Conservation (phyloP, 169 alveolate species). For the Cryptosporidium tyzzeri region DNA sequence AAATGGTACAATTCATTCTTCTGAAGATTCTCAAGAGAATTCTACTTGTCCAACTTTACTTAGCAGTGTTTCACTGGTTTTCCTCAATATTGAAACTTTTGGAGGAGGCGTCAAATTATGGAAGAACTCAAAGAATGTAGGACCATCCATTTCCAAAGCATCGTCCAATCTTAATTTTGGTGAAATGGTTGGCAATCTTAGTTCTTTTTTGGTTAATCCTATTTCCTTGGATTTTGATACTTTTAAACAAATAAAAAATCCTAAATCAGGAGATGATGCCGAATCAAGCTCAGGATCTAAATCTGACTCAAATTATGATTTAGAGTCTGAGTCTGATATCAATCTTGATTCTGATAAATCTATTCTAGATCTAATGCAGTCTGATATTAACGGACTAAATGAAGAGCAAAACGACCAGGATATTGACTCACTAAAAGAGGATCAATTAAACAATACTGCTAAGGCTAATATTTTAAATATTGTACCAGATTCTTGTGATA, state of each 20-base stretch:
- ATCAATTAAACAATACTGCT: neutral
- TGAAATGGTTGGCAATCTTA: constrained; percentile 32
- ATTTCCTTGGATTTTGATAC: constrained; percentile 4
- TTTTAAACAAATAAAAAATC: neutral
- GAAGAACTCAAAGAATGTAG: constrained; percentile 57
- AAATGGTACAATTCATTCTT: constrained; percentile 8
- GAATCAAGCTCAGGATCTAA: neutral
- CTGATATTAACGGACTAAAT: neutral
- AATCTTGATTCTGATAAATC: neutral
- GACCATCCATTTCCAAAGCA: constrained; percentile 22
- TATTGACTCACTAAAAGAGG: neutral
- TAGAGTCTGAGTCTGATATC: neutral
- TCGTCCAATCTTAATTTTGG: constrained; percentile 41
- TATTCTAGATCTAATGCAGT: neutral
- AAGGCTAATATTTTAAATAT: constrained; percentile 25
- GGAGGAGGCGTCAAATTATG: constrained; percentile 71
- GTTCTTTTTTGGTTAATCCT: constrained; percentile 38
- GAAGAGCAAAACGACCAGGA: neutral
- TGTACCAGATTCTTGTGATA: constrained; percentile 29
- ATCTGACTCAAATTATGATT: neutral
- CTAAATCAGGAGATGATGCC: neutral
- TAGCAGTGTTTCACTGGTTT: constrained; percentile 63
- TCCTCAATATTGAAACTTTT: constrained; percentile 54
- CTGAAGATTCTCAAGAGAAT: neutral
- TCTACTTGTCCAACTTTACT: constrained; percentile 39